Base-by-base conservation (phyloP, 345 rosid genomes). In the Lumnitzera racemosa region DNA sequence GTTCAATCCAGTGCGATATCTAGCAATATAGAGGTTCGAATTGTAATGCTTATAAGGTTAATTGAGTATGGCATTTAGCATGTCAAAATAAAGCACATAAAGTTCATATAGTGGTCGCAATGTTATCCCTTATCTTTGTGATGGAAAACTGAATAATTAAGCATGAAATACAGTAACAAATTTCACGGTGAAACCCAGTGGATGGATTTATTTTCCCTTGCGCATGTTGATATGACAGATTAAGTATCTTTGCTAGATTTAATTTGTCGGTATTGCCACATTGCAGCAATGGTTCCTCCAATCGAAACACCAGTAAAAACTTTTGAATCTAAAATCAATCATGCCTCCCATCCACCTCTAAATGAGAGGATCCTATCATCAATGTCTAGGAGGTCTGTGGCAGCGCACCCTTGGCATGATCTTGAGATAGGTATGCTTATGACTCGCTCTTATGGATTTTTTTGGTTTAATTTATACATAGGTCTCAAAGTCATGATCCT, bases 401-500 rank as follows among this genome's bases (percentile, higher is more conserved):
- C 84, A 46, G 84, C 81, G 2, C 84, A 80, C 64, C 84, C 84
- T 48, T 80, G 84, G 84, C 84, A 80, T 67, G 84, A 80, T 74
- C 84, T 80, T 29, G 84, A 80, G 69, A 74, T 80, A 50, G 78
- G 83, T 76, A 67, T 23, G 62, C 63, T 41, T 59, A 36, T 47
- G 53, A 10, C 49, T 59, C n/a, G 12, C 51, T 29, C 46, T 7
- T 50, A 13, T 15, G 4, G 14, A 15, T 7, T 13, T 50, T 15
- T 24, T 13, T 13, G 13, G 0, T 25, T 2, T 14, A 24, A 20
- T 60, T 14, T 14, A 27, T 12, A 24, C 31, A 27, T 5, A 27
- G 31, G 31, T 8, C 20, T 51, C 68, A 41, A 36, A 41, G 25
- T 41, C 36, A 29, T n/a, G 49, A 23, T 67, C 31, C 54, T 43